These are phyloP conservation scores for Penicillium desertorum DNA, from an alignment of 495 filamentous ascomycete species.

Conservation along the genomic window DNA sequence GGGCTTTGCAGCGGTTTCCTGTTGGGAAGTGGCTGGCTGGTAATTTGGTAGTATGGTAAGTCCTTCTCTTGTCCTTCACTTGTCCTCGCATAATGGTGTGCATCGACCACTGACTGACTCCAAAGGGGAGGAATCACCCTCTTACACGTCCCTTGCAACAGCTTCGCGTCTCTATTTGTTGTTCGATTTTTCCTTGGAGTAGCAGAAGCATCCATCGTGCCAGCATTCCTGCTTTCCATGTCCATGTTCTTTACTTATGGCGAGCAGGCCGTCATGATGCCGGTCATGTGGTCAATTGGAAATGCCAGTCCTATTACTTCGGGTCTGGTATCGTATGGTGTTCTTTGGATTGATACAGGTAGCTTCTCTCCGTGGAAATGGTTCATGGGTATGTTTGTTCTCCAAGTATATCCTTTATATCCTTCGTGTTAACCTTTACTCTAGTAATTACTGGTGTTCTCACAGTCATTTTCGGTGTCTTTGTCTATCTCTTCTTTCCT, in stretches of 20 bases:
- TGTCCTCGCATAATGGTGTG: not conserved
- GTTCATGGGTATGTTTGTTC: constrained; percentile 35
- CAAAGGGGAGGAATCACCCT: constrained; percentile 37
- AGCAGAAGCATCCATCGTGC: constrained; percentile 43
- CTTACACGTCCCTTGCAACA: constrained; percentile 39
- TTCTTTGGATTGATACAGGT: constrained; percentile 42
- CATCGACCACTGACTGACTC: not conserved
- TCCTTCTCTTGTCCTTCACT: not conserved
- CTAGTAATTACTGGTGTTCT: constrained; percentile 48
- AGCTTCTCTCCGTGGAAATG: constrained; percentile 43
- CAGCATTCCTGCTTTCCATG: constrained; percentile 40
- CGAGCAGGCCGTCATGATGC: constrained; percentile 45
- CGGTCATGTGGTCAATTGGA: constrained; percentile 44
- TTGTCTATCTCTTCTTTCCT: constrained; percentile 54
- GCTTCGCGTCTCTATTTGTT: constrained; percentile 40
- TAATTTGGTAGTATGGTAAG: constrained; percentile 38
- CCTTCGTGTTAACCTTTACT: not conserved
- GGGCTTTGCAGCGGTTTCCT: constrained; percentile 42
- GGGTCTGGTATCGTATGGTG: constrained; percentile 42
- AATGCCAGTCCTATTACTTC: constrained; percentile 45
- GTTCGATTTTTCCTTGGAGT: constrained; percentile 44
- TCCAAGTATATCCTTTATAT: not conserved
- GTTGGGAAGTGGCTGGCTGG: constrained; percentile 41
- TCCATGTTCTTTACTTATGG: constrained; percentile 48
- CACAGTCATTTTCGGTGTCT: constrained; percentile 50